Conservation (phyloP, 2,329 filamentous ascomycete species). For the Fusarium acutatum region DNA sequence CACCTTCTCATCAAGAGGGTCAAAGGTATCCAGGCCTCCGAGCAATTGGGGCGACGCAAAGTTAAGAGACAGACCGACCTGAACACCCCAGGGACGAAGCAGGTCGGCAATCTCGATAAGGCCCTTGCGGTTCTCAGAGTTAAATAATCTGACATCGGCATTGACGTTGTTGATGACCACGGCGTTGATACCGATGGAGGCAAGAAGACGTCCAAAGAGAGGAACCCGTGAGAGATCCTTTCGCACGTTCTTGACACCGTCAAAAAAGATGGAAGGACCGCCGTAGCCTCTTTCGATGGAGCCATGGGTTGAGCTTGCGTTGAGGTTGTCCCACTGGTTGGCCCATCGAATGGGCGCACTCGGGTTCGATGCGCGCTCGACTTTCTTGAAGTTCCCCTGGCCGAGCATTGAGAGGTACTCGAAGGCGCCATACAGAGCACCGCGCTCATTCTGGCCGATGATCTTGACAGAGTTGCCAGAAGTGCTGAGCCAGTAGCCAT, state of each 20-base stretch:
- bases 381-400: slow-evolving; percentile 59
- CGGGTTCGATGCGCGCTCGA: slow-evolving; percentile 62
- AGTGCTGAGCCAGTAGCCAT: slow-evolving; percentile 69
- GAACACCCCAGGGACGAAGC: slow-evolving; percentile 73
- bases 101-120: slow-evolving; percentile 69
- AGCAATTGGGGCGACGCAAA: slow-evolving; percentile 70
- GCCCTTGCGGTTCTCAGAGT: slow-evolving; percentile 64
- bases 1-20: slow-evolving; percentile 69
- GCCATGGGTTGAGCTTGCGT: slow-evolving; percentile 54
- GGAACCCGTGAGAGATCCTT: slow-evolving; percentile 66
- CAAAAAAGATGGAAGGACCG: slow-evolving; percentile 74
- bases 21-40: slow-evolving; percentile 67
- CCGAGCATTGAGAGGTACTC: slow-evolving; percentile 73
- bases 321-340: slow-evolving; percentile 78
- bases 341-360: slow-evolving; percentile 72
- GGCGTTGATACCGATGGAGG: slow-evolving; percentile 73
- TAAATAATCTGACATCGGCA: slow-evolving; percentile 68
- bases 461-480: slow-evolving; percentile 60
- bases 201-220: slow-evolving; percentile 71
- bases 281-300: slow-evolving; percentile 75
- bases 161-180: slow-evolving; percentile 78
- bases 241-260: slow-evolving; percentile 58
- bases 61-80: slow-evolving; percentile 72
- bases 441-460: slow-evolving; percentile 71
- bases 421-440: slow-evolving; percentile 74